Conservation (phyloP, 345 rosid genomes). For the Dipteronia sinensis region DNA sequence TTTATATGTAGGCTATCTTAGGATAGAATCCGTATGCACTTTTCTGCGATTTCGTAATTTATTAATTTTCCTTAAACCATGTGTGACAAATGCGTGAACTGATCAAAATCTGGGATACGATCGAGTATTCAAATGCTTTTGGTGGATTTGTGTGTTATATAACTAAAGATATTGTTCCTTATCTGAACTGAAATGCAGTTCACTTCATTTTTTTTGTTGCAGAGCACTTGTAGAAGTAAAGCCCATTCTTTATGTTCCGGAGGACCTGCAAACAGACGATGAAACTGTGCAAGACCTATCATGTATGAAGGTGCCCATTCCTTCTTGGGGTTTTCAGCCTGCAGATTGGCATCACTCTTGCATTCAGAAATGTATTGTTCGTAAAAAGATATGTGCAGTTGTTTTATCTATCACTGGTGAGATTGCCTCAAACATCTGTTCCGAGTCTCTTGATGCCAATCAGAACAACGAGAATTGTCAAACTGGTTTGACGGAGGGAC, state of each 20-base stretch:
- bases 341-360: slow-evolving; percentile 85
- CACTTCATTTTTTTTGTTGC: slow-evolving; percentile 30
- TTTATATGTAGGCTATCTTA: not conserved
- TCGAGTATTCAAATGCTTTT: not conserved
- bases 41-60: not conserved
- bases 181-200: not conserved
- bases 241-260: slow-evolving; percentile 66
- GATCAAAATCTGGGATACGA: not conserved
- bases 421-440: slow-evolving; percentile 44
- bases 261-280: slow-evolving; percentile 39
- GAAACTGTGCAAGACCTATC: slow-evolving; percentile 31
- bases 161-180: not conserved
- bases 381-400: slow-evolving; percentile 60
- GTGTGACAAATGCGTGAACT: not conserved
- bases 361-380: slow-evolving; percentile 65
- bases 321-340: slow-evolving; percentile 59
- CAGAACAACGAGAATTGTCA: slow-evolving; percentile 22
- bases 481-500: slow-evolving; percentile 33
- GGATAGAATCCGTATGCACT: not conserved
- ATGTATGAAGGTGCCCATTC: slow-evolving; percentile 24
- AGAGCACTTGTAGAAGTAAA: slow-evolving; percentile 92
- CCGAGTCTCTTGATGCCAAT: slow-evolving; percentile 23
- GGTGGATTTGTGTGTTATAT: not conserved
- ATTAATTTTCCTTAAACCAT: not conserved
- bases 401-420: slow-evolving; percentile 61